Conservation (phyloP, 768 basidiomycete species). For the Mrakia blollopis region DNA sequence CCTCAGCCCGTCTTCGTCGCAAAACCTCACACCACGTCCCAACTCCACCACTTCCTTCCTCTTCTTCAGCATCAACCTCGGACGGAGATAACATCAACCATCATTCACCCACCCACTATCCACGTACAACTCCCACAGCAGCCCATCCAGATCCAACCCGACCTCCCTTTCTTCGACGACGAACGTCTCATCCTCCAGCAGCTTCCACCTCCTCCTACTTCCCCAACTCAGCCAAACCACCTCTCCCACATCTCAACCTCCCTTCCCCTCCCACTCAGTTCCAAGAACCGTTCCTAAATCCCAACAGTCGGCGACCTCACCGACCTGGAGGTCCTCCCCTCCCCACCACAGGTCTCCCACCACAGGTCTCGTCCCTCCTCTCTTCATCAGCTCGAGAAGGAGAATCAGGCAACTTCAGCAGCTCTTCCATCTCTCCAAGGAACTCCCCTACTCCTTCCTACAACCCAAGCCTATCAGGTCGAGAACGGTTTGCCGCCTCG, state of each 20-base stretch:
- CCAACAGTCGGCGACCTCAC: not conserved
- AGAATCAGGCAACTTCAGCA: not conserved
- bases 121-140: too few relatives aligned
- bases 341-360: not conserved
- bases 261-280: not conserved
- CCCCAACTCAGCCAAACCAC: not conserved
- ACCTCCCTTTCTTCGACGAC: not conserved
- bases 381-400: not conserved
- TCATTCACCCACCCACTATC: too few relatives aligned
- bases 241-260: not conserved
- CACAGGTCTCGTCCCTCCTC: too few relatives aligned
- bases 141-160: not conserved
- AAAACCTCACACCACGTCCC: not conserved
- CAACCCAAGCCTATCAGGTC: too few relatives aligned
- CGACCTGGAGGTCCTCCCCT: conserved; percentile 1
- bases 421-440: not conserved
- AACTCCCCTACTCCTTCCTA: too few relatives aligned
- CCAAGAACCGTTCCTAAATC: not conserved
- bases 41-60: not conserved
- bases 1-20: not conserved
- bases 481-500: not conserved
- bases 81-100: not conserved
- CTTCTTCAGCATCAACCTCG: not conserved
- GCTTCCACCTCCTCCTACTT: not conserved
- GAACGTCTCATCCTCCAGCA: not conserved